Evolutionary conservation across 2,329 filamentous ascomycete species (phyloP).

Genomic region (Spiromastix sp.): DNA sequence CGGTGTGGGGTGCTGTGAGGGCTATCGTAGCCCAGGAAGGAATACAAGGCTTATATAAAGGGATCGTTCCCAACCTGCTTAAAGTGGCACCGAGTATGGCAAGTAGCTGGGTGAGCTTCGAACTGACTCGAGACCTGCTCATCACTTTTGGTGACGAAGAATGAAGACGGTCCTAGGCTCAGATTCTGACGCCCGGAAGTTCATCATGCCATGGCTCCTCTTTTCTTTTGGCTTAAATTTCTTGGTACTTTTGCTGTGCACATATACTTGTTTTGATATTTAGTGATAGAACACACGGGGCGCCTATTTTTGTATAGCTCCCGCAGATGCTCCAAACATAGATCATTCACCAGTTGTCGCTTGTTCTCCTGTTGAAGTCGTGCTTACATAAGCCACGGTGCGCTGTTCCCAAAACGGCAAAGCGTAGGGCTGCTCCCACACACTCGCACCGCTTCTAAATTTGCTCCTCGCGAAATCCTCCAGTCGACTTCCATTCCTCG

Average conservation of each 20-base stretch:
- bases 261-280: no score
- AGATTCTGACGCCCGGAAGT: no score
- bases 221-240: no score
- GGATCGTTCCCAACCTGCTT: slow-evolving; percentile 85
- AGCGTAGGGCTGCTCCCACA: slow-evolving; percentile 37
- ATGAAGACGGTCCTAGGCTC: no score
- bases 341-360: no score
- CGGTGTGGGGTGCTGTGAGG: slow-evolving; percentile 69
- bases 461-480: slow-evolving; percentile 1
- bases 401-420: slow-evolving; percentile 15
- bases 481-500: slow-evolving; percentile 9
- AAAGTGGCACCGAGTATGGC: slow-evolving; percentile 99
- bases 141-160: slow-evolving; percentile 41
- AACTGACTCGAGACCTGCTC: slow-evolving; percentile 81
- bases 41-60: slow-evolving; percentile 80
- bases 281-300: neutral
- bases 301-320: no score
- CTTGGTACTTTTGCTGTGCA: no score
- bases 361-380: no score
- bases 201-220: no score
- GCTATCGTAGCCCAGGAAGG: slow-evolving; percentile 81
- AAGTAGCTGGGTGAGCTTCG: slow-evolving; percentile 95
- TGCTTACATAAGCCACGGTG: neutral
- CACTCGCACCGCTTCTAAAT: slow-evolving; percentile 12
- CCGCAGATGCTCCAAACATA: no score